These are phyloP conservation scores for Chernovozyma aurita DNA, from an alignment of 1,139 yeast species.

Conservation along the genomic window DNA sequence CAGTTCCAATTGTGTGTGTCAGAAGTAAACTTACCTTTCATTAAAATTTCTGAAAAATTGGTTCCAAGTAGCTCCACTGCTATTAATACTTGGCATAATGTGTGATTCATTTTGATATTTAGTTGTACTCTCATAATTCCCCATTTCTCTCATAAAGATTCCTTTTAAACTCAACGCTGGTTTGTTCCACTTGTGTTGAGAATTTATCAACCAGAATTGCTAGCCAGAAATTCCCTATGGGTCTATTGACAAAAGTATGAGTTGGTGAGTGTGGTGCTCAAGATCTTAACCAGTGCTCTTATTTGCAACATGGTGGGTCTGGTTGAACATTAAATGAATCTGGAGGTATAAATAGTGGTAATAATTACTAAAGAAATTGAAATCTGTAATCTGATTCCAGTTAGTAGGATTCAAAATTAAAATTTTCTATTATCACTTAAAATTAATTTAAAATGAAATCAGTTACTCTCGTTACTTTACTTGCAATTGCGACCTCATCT, in stretches of 20 bases:
- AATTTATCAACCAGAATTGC: background rate
- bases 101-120: too few species aligned
- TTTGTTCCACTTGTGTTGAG: background rate
- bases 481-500: conserved; percentile 11
- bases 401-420: too few species aligned
- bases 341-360: too few species aligned
- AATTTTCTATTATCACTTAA: background rate
- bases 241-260: too few species aligned
- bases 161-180: too few species aligned
- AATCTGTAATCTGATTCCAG: too few species aligned
- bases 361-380: too few species aligned
- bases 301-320: conserved; percentile 3
- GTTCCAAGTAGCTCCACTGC: background rate
- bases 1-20: background rate
- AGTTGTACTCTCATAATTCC: too few species aligned
- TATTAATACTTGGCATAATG: background rate
- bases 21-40: too few species aligned
- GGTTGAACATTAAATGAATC: conserved; percentile 4
- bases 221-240: too few species aligned
- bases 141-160: too few species aligned
- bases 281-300: background rate
- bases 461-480: conserved; percentile 12
- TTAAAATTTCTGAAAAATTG: too few species aligned
- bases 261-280: background rate
- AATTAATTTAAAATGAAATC: conserved; percentile 17